Evolutionary conservation across 805 yeast species (phyloP), one percentile per base, ranked within the genome.

Genomic region (Kregervanrija fluxuum): DNA sequence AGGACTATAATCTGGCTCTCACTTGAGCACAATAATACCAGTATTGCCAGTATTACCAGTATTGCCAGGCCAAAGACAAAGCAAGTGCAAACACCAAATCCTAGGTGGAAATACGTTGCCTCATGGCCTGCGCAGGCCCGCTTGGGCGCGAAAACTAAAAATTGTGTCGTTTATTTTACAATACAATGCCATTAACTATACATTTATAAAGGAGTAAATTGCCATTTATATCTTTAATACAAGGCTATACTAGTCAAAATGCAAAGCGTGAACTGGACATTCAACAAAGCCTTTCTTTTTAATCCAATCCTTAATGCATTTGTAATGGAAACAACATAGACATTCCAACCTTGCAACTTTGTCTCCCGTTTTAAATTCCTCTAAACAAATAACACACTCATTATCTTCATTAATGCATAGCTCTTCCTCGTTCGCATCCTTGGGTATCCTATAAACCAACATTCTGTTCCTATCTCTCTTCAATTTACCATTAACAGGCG

Each of bases 371-470:
- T 67, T 65, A 60, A 90, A 78, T 14, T 86, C 95, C 60, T 93
- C 99, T 49, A 91, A 77, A 58, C 99, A 93, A 17, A 93, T 91
- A 12, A 88, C 91, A 61, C 99, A 93, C 61, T 93, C 98, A 40
- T 78, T 77, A 32, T 71, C 80, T 13, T 68, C 70, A 28, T 66
- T 57, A 12, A 58, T 47, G 2, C 17, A 32, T 5, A 55, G 35
- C 3, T 42, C 42, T 11, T 35, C 48, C 32, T 48, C 39, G 10
- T 55, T 65, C 35, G 63, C 57, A 22, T 74, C 71, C 40, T 52
- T 47, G 0, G 79, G 79, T 40, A 76, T 68, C 42, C 69, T 75
- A 60, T 85, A 88, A 1, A 89, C 93, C 41, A 93, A 68, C 97
- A 93, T 90, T 48, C 95, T 73, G 60, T 90, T 90, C 30, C 74